Base-by-base conservation (phyloP, 495 filamentous ascomycete species). In the Lichina pygmaea region DNA sequence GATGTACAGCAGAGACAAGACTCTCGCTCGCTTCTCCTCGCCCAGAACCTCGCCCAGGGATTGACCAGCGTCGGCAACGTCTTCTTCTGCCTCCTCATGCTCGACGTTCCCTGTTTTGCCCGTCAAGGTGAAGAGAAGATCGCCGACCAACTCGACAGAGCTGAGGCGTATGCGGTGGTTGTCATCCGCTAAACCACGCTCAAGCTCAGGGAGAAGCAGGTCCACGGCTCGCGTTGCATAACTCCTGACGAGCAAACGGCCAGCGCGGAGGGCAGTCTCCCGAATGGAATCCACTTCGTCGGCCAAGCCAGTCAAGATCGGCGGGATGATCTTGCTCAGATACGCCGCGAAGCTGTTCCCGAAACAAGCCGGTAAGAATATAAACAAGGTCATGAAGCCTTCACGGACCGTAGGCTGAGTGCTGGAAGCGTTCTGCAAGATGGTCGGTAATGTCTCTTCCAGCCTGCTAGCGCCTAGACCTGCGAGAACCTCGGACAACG, bases 311-410 rank as follows among this genome's bases (percentile, higher is more conserved):
- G 81, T 73, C 48, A 97, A 68, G 53, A 97, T 95, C 5, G 89
- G 85, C 3, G 89, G 89, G 55, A 97, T 94, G 54, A 97, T 93
- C 55, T 76, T 82, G 66, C 76, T 80, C 44, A 97, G 78, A 55
- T 97, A 97, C 54, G 80, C 77, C 49, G 89, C 81, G 57, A 97
- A 97, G 63, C 85, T 92, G 66, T 95, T 95, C 52, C 89, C 89
- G 56, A 97, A 97, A 61, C 89, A 97, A 47, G 91, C 91, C 13
- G 89, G 89, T 61, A 97, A 73, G 68, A 92, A 97, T 51, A 97
- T 94, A 62, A 97, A 97, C 38, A 97, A 70, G 31, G 89, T 93
- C 89, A 97, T 97, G 67, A 95, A 97, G 34, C 89, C 89, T 66
- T 97, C 89, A 49, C 89, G 75, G 48, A 94, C 81, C 50, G 82